A percentile compares a stretch with the other conserved stretches of the same genome.
phyloP scores from a whole-genome alignment of 495 filamentous ascomycete species.

The Pyronema omphalodes region DNA sequence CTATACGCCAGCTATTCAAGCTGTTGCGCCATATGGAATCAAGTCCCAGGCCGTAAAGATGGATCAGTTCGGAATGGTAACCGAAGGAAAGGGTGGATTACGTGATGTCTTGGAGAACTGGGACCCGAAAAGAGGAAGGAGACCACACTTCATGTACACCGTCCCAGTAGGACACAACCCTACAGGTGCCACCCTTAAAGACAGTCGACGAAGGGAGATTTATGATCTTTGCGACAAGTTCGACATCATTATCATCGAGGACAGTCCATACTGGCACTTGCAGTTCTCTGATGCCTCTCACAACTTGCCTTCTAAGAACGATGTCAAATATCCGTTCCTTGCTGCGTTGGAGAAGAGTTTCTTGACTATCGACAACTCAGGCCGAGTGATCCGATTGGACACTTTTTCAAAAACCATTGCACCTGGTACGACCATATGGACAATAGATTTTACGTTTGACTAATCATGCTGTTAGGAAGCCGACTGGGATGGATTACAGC shows the following conservation, averaged over 20 bases:
- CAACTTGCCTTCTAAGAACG: constrained; percentile 21
- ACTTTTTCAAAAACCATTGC: constrained; percentile 74
- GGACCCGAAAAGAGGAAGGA: constrained; percentile 51
- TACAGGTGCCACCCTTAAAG: constrained; percentile 51
- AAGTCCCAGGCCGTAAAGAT: constrained; percentile 53
- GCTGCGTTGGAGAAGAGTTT: constrained; percentile 69
- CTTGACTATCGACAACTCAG: constrained; percentile 54
- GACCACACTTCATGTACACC: constrained; percentile 77
- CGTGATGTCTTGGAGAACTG: constrained; percentile 63
- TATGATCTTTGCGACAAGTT: constrained; percentile 66
- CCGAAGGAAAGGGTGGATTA: constrained; percentile 48
- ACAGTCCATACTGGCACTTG: constrained; percentile 93
- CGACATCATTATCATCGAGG: constrained; percentile 84
- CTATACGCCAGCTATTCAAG: constrained; percentile 55
- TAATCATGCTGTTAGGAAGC: constrained; percentile 27
- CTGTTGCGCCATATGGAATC: constrained; percentile 47
- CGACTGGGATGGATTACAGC: constrained; percentile 72
- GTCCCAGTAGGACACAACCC: constrained; percentile 91
- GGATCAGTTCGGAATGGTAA: constrained; percentile 59
- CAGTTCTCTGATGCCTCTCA: constrained; percentile 36
- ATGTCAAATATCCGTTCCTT: constrained; percentile 49
- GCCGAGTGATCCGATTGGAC: constrained; percentile 68
- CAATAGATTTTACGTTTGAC: no score
- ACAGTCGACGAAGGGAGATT: constrained; percentile 54
- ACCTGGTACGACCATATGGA: constrained; percentile 27